phyloP scores from a whole-genome alignment of 2,329 filamentous ascomycete genomes.

The Ophiostoma sp. region DNA sequence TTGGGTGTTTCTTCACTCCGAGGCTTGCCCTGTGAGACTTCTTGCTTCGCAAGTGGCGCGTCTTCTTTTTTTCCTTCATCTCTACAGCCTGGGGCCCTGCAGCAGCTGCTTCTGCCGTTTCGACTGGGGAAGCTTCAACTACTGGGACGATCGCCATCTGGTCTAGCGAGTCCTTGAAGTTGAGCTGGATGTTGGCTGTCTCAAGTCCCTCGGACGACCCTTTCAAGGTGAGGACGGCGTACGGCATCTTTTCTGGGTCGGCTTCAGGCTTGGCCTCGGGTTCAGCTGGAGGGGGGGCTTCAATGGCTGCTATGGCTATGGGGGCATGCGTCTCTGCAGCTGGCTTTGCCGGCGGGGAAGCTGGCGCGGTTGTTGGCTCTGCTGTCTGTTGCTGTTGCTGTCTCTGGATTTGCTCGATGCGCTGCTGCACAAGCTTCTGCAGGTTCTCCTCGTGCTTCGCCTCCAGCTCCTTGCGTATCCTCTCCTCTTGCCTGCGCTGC shows the following conservation, averaged over 20 bases:
- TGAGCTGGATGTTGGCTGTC: constrained; percentile 14
- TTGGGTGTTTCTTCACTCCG: neutral
- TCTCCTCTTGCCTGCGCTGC: constrained; percentile 16
- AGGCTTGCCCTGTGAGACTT: neutral
- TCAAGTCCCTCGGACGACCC: neutral
- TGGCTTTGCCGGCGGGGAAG: neutral
- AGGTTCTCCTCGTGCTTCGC: constrained; percentile 9
- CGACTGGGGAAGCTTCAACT: neutral
- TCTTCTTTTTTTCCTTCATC: neutral
- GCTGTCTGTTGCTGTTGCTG: neutral
- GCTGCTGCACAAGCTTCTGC: constrained; percentile 13
- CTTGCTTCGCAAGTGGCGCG: neutral
- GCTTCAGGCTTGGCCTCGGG: neutral
- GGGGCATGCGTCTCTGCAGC: neutral
- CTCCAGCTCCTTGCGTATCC: constrained; percentile 14
- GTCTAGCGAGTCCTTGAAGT: constrained; percentile 15
- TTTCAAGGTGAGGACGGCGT: constrained; percentile 14
- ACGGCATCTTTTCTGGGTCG: constrained; percentile 2
- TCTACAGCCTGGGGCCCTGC: neutral
- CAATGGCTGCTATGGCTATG: neutral
- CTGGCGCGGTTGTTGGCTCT: neutral
- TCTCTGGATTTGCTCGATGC: neutral
- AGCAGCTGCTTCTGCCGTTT: neutral
- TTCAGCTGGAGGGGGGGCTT: neutral
- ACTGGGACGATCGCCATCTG: constrained; percentile 6